Conservation (phyloP, 2,329 filamentous ascomycete species). For the Neonectria punicea region DNA sequence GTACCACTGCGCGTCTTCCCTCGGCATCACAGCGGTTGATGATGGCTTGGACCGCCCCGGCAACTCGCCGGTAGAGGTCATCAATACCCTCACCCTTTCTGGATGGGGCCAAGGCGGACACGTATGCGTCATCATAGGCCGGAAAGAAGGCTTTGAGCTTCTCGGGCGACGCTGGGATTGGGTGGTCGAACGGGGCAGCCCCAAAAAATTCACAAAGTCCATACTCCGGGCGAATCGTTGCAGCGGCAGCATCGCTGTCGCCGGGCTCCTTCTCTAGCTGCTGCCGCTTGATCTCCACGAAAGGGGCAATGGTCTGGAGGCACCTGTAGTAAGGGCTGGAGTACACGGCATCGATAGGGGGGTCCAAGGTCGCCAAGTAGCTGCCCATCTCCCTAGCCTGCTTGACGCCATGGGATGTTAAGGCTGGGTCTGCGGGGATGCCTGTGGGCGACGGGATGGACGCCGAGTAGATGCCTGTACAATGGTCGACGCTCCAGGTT, state of each 20-base stretch:
- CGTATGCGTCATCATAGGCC: slow-evolving; percentile 66
- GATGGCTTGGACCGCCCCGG: slow-evolving; percentile 74
- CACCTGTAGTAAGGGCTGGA: slow-evolving; percentile 89
- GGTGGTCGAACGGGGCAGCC: slow-evolving; percentile 84
- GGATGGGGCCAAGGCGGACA: slow-evolving; percentile 73
- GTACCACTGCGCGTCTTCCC: slow-evolving; percentile 74
- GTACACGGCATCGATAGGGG: slow-evolving; percentile 81
- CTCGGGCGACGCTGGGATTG: slow-evolving; percentile 73
- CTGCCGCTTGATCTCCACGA: slow-evolving; percentile 59
- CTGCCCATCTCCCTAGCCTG: slow-evolving; percentile 82
- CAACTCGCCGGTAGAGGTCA: slow-evolving; percentile 83
- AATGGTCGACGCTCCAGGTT: slow-evolving; percentile 86
- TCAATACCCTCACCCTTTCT: slow-evolving; percentile 80
- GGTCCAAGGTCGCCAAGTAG: slow-evolving; percentile 70
- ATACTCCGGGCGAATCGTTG: slow-evolving; percentile 64
- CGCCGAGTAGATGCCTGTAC: slow-evolving; percentile 81
- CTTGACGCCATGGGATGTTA: slow-evolving; percentile 86
- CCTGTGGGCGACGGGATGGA: slow-evolving; percentile 84
- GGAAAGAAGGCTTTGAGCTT: slow-evolving; percentile 76
- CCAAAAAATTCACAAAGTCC: slow-evolving; percentile 91
- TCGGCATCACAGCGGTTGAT: slow-evolving; percentile 78
- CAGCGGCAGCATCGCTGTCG: slow-evolving; percentile 33
- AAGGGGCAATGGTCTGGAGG: slow-evolving; percentile 82
- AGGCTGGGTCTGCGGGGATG: slow-evolving; percentile 85
- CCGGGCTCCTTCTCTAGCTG: slow-evolving; percentile 25